Conservation (phyloP, 495 filamentous ascomycete species). For the Chaetomidium leptoderma region DNA sequence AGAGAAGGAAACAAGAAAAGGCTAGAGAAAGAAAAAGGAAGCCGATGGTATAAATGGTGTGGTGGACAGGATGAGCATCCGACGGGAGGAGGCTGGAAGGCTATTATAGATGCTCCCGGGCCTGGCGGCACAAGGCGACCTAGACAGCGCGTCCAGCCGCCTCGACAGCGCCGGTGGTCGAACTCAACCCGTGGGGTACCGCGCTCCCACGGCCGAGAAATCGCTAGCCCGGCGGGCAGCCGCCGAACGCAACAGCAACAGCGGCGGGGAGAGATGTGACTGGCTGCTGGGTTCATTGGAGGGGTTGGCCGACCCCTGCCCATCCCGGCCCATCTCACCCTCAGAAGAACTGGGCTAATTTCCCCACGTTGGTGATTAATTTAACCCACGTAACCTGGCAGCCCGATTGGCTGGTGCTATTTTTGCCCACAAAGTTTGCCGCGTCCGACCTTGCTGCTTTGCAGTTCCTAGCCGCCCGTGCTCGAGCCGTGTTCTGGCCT, state of each 20-base stretch:
- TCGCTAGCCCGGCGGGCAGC: constrained; percentile 21
- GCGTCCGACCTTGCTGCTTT: constrained; percentile 3
- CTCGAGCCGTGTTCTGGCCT: neutral
- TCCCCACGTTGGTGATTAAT: neutral
- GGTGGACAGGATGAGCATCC: constrained; percentile 7
- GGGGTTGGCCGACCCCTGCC: constrained; percentile 24
- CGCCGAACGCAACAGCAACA: constrained; percentile 18
- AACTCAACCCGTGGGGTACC: constrained; percentile 6
- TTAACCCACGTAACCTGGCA: constrained; percentile 10
- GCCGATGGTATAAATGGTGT: constrained; percentile 21
- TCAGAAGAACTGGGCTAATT: constrained; percentile 18
- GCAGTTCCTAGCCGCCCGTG: constrained; percentile 16
- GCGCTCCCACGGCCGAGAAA: constrained; percentile 14
- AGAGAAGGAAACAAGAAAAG: constrained; percentile 31
- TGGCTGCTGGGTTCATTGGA: constrained; percentile 20
- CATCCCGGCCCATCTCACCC: constrained; percentile 19
- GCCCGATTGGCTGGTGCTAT: constrained; percentile 12
- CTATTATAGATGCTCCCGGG: constrained; percentile 1
- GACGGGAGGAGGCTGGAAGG: constrained; percentile 5
- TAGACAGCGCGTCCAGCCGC: constrained; percentile 7
- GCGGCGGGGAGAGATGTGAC: constrained; percentile 16
- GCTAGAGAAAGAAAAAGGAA: constrained; percentile 33
- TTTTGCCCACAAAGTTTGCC: constrained; percentile 20
- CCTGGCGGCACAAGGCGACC: constrained; percentile 3
- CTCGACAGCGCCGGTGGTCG: constrained; percentile 8